Percentiles rank a stretch among this genome's conserved stretches.
Evolutionary conservation across 371 early-diverging fungal genomes (phyloP).

Genomic region (Globomyces sp.): DNA sequence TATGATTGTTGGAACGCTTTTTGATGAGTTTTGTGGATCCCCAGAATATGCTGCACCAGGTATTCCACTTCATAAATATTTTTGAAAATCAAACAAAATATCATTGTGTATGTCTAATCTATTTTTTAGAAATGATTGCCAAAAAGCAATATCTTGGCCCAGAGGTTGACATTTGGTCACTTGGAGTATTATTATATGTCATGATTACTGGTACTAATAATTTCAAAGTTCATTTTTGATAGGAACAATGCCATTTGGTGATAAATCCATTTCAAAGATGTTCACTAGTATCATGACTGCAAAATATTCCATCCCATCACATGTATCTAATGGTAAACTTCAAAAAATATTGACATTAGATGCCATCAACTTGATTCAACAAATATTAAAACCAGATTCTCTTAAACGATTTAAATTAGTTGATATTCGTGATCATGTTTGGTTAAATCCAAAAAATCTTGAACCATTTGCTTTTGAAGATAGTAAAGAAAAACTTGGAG

Average conservation of each 20-base stretch:
- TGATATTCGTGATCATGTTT: conserved; percentile 29
- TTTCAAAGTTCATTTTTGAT: no score
- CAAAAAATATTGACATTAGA: conserved; percentile 19
- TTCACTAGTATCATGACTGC: conserved; percentile 52
- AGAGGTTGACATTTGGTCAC: conserved; percentile 91
- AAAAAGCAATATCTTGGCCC: conserved; percentile 80
- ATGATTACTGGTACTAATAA: conserved; percentile 65
- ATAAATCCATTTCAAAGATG: conserved; percentile 46
- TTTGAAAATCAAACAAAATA: not conserved
- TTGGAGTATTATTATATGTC: conserved; percentile 87
- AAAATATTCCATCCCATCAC: conserved; percentile 31
- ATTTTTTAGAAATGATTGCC: conserved; percentile 74
- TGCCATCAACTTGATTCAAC: conserved; percentile 27
- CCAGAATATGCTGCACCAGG: conserved; percentile 76
- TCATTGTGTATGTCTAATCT: not conserved
- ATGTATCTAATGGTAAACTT: conserved; percentile 23
- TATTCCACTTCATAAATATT: conserved; percentile 38
- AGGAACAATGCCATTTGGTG: conserved; percentile 77
- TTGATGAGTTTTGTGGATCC: conserved; percentile 47
- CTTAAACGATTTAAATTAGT: conserved; percentile 24
- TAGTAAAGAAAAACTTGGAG: not conserved
- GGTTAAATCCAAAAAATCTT: conserved; percentile 26
- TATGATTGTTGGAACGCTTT: conserved; percentile 38
- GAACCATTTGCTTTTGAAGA: conserved; percentile 21
- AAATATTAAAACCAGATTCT: conserved; percentile 30